Conservation (phyloP, 805 yeast genomes). For the Cyberlindnera suaveolens region DNA sequence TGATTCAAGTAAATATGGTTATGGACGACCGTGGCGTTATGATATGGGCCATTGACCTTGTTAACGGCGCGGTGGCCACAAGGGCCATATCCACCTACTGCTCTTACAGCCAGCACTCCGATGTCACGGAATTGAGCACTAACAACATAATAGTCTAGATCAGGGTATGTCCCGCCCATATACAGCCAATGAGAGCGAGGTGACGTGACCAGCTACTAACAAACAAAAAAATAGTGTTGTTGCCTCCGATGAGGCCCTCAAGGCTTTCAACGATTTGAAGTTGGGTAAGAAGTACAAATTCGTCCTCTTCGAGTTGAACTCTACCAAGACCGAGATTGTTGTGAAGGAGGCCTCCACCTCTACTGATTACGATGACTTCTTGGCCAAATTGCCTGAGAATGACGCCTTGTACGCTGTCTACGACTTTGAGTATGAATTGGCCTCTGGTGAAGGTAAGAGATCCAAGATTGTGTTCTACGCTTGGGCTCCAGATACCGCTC, state of each 20-base stretch:
- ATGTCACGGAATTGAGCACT: neutral
- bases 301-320: slow-evolving; percentile 76
- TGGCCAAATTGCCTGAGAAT: slow-evolving; percentile 87
- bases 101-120: too few relatives aligned
- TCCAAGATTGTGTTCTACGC: slow-evolving; percentile 64
- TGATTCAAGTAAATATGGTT: too few relatives aligned
- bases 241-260: slow-evolving; percentile 83
- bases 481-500: slow-evolving; percentile 98
- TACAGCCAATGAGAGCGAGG: neutral
- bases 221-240: slow-evolving; percentile 47
- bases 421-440: slow-evolving; percentile 92
- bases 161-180: slow-evolving; percentile 4
- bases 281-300: slow-evolving; percentile 86
- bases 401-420: slow-evolving; percentile 96
- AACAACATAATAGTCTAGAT: slow-evolving; percentile 10
- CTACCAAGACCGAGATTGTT: slow-evolving; percentile 81
- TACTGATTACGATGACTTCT: slow-evolving; percentile 74
- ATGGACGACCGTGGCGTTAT: too few relatives aligned
- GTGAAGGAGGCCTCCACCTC: slow-evolving; percentile 80
- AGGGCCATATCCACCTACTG: too few relatives aligned
- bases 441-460: slow-evolving; percentile 92
- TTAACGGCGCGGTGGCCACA: too few relatives aligned
- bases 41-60: too few relatives aligned
- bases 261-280: slow-evolving; percentile 93
- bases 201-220: slow-evolving; percentile 16